These are phyloP conservation scores for Cardamine occulta DNA, from an alignment of 345 rosid species.

Conservation along the genomic window DNA sequence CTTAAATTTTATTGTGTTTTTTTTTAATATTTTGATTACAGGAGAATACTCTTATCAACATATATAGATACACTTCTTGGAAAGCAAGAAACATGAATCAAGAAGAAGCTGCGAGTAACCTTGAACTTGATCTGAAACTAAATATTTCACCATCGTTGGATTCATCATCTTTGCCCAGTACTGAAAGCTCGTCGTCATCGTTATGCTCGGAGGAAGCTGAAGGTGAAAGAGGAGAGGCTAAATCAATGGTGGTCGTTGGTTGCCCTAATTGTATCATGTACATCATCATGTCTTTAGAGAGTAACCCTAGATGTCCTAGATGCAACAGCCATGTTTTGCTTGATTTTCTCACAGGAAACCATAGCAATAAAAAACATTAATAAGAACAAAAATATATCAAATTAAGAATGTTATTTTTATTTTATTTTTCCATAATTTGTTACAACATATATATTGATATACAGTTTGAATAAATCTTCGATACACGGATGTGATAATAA, in stretches of 20 bases:
- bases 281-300: conserved; percentile 42
- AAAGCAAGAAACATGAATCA: conserved; percentile 41
- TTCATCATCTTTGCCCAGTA: conserved; percentile 29
- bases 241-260: conserved; percentile 48
- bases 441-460: conserved; percentile 11
- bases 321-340: conserved; percentile 45
- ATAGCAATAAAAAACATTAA: conserved; percentile 20
- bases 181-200: conserved; percentile 42
- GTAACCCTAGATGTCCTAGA: conserved; percentile 46
- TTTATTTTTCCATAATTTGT: neutral
- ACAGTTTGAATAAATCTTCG: conserved; percentile 7
- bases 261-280: conserved; percentile 46
- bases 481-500: conserved; percentile 6
- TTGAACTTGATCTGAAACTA: conserved; percentile 40
- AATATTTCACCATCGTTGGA: conserved; percentile 30
- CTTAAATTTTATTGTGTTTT: neutral
- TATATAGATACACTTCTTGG: conserved; percentile 22
- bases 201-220: conserved; percentile 40
- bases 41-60: neutral
- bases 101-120: conserved; percentile 27
- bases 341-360: conserved; percentile 38
- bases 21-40: neutral
- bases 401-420: neutral
- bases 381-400: neutral
- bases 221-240: conserved; percentile 38